Evolutionary conservation across 257 asterid species (phyloP).

Genomic region (Solanum paucissectum): DNA sequence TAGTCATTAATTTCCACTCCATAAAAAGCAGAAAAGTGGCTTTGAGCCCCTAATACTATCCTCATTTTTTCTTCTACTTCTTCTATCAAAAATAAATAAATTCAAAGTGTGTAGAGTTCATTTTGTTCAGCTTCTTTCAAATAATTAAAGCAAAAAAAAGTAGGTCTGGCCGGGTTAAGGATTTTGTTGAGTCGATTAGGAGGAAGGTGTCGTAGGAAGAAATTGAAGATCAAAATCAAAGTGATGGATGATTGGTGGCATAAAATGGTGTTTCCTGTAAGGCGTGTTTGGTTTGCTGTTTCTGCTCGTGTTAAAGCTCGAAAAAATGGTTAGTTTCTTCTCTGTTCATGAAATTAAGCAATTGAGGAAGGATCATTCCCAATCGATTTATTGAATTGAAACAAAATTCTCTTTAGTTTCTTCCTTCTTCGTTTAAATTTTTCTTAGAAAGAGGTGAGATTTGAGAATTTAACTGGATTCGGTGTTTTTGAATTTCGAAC

Average conservation of each 20-base stretch:
- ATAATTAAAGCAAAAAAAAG: not conserved
- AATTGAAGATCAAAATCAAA: slow-evolving; percentile 28
- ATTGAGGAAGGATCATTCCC: not conserved
- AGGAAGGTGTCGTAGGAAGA: slow-evolving; percentile 42
- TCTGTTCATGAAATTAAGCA: not conserved
- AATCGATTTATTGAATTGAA: not conserved
- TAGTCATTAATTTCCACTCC: slow-evolving; percentile 10
- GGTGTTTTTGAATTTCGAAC: not conserved
- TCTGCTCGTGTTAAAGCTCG: slow-evolving; percentile 57
- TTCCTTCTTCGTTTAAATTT: not conserved
- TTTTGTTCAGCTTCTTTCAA: not conserved
- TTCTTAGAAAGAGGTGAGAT: not conserved
- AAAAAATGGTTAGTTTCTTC: slow-evolving; percentile 37
- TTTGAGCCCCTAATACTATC: not conserved
- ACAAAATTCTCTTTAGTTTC: not conserved
- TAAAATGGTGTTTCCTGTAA: slow-evolving; percentile 66
- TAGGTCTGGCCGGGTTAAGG: slow-evolving; percentile 67
- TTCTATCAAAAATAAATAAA: not conserved
- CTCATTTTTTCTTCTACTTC: not conserved
- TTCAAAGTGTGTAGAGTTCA: not conserved
- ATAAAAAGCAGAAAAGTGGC: not conserved
- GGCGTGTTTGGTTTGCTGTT: slow-evolving; percentile 58
- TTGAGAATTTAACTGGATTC: not conserved
- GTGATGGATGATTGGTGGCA: slow-evolving; percentile 68
- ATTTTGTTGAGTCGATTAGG: slow-evolving; percentile 45